Conservation (phyloP, 495 filamentous ascomycete species). For the Lophiostoma macrostomum region DNA sequence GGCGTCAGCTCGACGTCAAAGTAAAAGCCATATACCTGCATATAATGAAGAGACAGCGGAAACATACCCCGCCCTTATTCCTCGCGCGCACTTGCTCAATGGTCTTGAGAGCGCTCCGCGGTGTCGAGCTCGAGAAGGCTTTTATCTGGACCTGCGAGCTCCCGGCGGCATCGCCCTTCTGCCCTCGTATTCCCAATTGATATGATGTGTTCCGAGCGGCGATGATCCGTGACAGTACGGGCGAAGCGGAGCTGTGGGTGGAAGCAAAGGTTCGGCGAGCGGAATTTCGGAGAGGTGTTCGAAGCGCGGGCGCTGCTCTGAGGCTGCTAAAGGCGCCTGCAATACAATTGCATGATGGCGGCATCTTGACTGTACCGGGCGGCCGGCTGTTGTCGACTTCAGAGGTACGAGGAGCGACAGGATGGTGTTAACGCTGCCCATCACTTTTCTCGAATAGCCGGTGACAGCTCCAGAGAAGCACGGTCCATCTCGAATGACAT, state of each 20-base stretch:
- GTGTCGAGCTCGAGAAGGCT: conserved; percentile 17
- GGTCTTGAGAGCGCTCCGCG: conserved; percentile 24
- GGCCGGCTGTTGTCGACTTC: not conserved
- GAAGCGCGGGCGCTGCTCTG: conserved; percentile 1
- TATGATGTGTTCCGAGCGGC: not conserved
- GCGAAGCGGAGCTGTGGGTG: not conserved
- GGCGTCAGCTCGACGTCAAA: not conserved
- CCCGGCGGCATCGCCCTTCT: not conserved
- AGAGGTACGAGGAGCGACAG: not conserved
- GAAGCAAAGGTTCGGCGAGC: conserved; percentile 15
- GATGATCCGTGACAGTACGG: not conserved
- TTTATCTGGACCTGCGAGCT: not conserved
- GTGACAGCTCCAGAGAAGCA: conserved; percentile 17
- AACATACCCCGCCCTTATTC: conserved; percentile 29
- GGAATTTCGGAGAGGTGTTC: conserved; percentile 9
- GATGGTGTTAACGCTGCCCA: conserved; percentile 1
- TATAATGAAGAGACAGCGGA: no score
- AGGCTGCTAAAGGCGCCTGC: not conserved
- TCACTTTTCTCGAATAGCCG: conserved; percentile 15
- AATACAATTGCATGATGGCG: conserved; percentile 23
- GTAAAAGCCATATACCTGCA: no score
- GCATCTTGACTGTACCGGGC: conserved; percentile 12
- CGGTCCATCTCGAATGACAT: conserved; percentile 11
- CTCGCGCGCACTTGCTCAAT: conserved; percentile 27
- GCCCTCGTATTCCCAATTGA: not conserved